Conservation (phyloP, 345 rosid genomes). For the Pistacia integerrima region DNA sequence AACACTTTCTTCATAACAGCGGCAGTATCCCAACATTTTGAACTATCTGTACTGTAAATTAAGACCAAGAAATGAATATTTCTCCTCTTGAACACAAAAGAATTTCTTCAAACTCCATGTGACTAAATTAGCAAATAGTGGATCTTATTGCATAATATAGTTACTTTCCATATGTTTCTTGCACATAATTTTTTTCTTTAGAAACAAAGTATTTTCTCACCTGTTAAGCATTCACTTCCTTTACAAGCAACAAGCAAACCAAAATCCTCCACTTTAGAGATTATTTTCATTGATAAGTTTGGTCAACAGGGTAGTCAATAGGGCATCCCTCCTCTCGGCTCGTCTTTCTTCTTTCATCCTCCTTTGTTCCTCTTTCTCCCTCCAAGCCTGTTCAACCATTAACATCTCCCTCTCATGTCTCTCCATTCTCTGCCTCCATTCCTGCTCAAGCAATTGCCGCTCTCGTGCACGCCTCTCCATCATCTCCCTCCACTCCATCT, state of each 20-base stretch:
- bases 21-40: background rate
- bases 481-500: constrained; percentile 51
- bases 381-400: constrained; percentile 48
- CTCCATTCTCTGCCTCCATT: constrained; percentile 56
- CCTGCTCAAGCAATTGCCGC: constrained; percentile 48
- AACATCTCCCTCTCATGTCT: constrained; percentile 58
- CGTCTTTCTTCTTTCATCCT: constrained; percentile 52
- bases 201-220: background rate
- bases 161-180: background rate
- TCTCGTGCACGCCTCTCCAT: constrained; percentile 51
- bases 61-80: background rate
- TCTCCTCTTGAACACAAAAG: background rate
- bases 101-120: background rate
- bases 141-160: background rate
- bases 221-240: background rate
- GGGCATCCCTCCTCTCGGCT: constrained; percentile 56
- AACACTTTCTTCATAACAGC: background rate
- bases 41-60: background rate
- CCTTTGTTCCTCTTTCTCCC: constrained; percentile 60
- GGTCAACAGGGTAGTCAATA: constrained; percentile 48
- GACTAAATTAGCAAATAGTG: background rate
- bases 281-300: constrained; percentile 39
- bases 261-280: constrained; percentile 13
- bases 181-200: background rate
- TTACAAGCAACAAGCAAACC: constrained; percentile 15